Conservation (phyloP, 495 filamentous ascomycete genomes). For the Penicillium flavigenum region DNA sequence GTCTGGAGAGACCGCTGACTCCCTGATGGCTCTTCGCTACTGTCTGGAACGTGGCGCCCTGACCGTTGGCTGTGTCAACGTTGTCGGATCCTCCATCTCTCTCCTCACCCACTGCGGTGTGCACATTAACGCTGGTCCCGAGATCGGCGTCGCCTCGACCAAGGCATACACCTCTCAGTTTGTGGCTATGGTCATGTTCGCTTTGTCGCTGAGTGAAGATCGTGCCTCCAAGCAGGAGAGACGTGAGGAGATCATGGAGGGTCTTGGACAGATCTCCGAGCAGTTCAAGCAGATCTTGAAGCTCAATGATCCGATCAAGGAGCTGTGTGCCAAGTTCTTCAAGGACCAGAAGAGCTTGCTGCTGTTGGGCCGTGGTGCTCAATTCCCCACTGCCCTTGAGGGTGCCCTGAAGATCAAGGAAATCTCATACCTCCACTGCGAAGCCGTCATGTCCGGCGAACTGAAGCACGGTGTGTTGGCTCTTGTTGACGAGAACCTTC, state of each 20-base stretch:
- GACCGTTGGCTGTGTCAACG: conserved; percentile 97
- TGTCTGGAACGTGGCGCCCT: conserved; percentile 95
- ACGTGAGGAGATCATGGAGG: conserved; percentile 95
- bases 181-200: conserved; percentile 99
- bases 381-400: conserved; percentile 96
- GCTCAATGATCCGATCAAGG: conserved; percentile 90
- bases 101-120: conserved; percentile 99
- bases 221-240: conserved; percentile 91
- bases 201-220: conserved; percentile 91
- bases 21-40: conserved; percentile 93
- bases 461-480: conserved; percentile 97
- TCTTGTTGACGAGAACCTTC: conserved; percentile 94
- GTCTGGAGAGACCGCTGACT: conserved; percentile 98
- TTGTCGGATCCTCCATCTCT: conserved; percentile 96
- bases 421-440: conserved; percentile 98
- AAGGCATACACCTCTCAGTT: conserved; percentile 99
- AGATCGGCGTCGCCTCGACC: conserved; percentile 98
- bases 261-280: conserved; percentile 77
- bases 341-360: conserved; percentile 96
- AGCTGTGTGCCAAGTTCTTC: conserved; percentile 84
- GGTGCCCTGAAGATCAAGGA: conserved; percentile 99
- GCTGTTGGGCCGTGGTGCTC: conserved; percentile 88
- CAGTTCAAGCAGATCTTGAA: conserved; percentile 91
- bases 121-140: conserved; percentile 97
- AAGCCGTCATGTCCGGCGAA: conserved; percentile 99